phyloP scores from a whole-genome alignment of 1,284 basidiomycete genomes.

The Leccinum ambiguum region DNA sequence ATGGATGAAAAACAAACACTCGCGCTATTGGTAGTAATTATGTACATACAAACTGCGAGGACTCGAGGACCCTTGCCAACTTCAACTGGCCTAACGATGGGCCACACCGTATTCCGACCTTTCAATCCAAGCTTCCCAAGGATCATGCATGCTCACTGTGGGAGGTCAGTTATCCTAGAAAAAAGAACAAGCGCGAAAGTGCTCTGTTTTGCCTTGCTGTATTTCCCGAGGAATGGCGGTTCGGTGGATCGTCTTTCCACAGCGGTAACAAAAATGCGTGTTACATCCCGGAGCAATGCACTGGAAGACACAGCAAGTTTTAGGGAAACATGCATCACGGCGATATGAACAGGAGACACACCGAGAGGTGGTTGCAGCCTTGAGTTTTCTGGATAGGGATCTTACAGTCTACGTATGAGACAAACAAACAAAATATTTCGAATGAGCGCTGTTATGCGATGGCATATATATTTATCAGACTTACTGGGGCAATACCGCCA shows the following conservation, averaged over 20 bases:
- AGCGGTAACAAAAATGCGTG: conserved; percentile 61
- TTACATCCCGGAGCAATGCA: conserved; percentile 60
- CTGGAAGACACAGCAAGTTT: conserved; percentile 30
- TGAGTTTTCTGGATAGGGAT: conserved; percentile 55
- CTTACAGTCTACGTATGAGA: conserved; percentile 44
- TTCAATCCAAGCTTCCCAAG: not conserved
- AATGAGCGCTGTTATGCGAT: not conserved
- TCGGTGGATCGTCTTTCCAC: conserved; percentile 50
- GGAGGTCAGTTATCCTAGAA: conserved; percentile 12
- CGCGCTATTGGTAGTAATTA: not conserved
- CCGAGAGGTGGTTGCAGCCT: conserved; percentile 69
- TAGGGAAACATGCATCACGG: not conserved
- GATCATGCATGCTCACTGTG: not conserved
- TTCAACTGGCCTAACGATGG: not conserved
- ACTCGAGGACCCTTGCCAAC: not conserved
- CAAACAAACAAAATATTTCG: not conserved
- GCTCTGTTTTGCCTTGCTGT: conserved; percentile 38
- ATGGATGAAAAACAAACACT: no score
- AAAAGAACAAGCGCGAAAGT: conserved; percentile 45
- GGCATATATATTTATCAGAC: conserved; percentile 10
- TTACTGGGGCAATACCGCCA: conserved; percentile 61
- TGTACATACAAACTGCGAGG: not conserved
- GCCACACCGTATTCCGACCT: not conserved
- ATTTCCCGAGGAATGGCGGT: conserved; percentile 47
- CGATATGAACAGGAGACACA: conserved; percentile 29